phyloP scores from a whole-genome alignment of 2,329 filamentous ascomycete species.

The Dactylonectria estremocensis region DNA sequence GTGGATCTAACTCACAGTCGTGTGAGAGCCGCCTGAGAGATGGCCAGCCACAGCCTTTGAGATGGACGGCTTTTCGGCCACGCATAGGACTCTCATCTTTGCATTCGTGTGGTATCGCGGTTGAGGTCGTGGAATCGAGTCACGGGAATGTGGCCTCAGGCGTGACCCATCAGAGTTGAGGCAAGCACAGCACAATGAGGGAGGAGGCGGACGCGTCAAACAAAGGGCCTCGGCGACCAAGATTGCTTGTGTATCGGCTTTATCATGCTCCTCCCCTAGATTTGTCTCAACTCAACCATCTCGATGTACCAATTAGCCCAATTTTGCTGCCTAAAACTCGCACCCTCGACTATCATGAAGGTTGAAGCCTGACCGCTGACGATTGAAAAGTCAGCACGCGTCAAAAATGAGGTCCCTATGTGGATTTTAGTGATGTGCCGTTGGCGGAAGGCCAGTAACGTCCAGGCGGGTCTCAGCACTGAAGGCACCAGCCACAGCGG shows the following conservation, averaged over 20 bases:
- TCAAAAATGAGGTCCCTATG: constrained; percentile 7
- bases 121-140: not conserved
- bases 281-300: not conserved
- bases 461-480: constrained; percentile 26
- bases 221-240: not conserved
- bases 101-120: not conserved
- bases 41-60: constrained; percentile 94
- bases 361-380: no score
- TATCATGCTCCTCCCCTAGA: constrained; percentile 3
- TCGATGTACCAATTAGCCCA: no score
- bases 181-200: constrained; percentile 4
- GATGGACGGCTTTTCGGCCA: constrained; percentile 86
- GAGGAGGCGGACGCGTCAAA: constrained; percentile 12
- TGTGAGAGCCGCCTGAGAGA: constrained; percentile 82
- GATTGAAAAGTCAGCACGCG: constrained; percentile 14
- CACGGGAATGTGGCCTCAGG: constrained; percentile 21
- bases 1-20: constrained; percentile 70
- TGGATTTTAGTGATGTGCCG: constrained; percentile 31
- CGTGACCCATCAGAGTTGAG: constrained; percentile 3
- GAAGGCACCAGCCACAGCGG: constrained; percentile 45
- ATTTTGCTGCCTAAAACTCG: not conserved
- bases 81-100: constrained; percentile 68
- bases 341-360: not conserved
- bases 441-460: constrained; percentile 30
- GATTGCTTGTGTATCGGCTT: not conserved